phyloP scores from a whole-genome alignment of 2,329 filamentous ascomycete genomes.

The Pseudogymnoascus sp. region DNA sequence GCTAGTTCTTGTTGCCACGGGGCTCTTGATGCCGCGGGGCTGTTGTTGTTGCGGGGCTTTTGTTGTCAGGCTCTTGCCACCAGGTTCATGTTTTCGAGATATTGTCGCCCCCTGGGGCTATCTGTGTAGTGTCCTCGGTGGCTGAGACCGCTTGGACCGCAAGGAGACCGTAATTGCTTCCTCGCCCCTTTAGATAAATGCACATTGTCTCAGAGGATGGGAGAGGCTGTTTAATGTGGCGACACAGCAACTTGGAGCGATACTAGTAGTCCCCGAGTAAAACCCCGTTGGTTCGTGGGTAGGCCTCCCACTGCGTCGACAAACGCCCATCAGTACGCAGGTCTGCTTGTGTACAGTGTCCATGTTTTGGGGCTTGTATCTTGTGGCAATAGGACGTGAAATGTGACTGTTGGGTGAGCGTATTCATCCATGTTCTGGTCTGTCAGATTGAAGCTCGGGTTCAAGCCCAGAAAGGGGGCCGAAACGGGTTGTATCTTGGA shows the following conservation, averaged over 20 bases:
- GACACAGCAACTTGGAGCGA: no score
- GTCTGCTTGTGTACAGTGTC: not conserved
- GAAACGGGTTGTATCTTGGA: not conserved
- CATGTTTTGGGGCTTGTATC: not conserved
- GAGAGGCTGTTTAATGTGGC: no score
- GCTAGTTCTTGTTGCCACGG: not conserved
- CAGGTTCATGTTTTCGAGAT: not conserved
- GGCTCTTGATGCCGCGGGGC: no score
- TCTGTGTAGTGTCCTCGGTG: no score
- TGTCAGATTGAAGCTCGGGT: not conserved
- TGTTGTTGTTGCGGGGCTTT: not conserved
- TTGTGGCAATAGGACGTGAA: not conserved
- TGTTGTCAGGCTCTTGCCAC: not conserved
- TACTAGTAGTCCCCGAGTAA: no score
- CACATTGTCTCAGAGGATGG: no score
- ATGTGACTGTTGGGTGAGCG: not conserved
- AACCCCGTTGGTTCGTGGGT: no score
- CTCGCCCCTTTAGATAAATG: no score
- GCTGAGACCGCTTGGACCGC: no score
- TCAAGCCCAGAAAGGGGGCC: not conserved
- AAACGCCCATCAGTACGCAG: not conserved
- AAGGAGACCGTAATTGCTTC: no score
- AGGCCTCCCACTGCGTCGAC: not conserved
- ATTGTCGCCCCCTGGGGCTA: not conserved
- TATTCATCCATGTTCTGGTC: not conserved